These are phyloP conservation scores for Fusarium sororula DNA, from an alignment of 2,329 filamentous ascomycete genomes.

Conservation along the genomic window DNA sequence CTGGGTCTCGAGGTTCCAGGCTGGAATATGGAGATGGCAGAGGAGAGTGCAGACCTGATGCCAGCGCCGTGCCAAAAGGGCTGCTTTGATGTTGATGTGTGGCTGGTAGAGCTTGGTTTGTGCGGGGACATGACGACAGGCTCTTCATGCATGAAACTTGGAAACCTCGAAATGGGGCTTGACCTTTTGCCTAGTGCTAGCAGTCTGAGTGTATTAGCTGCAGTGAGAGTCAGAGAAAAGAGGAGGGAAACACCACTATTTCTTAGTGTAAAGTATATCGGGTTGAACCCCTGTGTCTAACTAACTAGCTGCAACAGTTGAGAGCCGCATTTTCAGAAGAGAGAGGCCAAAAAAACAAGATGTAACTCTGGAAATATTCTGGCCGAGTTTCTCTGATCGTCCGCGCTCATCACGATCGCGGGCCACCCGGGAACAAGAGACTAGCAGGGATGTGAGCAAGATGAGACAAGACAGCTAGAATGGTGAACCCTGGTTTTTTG, in stretches of 20 bases:
- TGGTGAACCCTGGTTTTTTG: constrained; percentile 5
- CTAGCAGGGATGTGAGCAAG: constrained; percentile 30
- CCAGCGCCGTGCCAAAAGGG: constrained; percentile 17
- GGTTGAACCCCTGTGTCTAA: not conserved
- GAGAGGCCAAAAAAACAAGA: not conserved
- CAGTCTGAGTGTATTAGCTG: not conserved
- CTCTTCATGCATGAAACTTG: constrained; percentile 14
- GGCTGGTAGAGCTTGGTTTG: constrained; percentile 25
- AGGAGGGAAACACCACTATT: not conserved
- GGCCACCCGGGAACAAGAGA: constrained; percentile 6
- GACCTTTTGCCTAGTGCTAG: not conserved
- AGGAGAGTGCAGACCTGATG: constrained; percentile 22
- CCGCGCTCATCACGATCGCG: constrained; percentile 31
- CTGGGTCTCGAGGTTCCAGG: constrained; percentile 9
- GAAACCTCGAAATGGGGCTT: not conserved
- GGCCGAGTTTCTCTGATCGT: constrained; percentile 17
- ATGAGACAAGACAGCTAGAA: constrained; percentile 24
- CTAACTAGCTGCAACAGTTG: not conserved
- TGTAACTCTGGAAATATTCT: not conserved
- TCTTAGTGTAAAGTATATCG: not conserved
- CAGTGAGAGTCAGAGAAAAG: not conserved
- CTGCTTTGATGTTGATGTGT: constrained; percentile 25
- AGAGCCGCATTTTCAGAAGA: constrained; percentile 5
- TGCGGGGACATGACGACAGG: constrained; percentile 42
- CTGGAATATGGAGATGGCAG: constrained; percentile 15